Evolutionary conservation across 2,329 filamentous ascomycete species (phyloP).

Genomic region (Esteya vermicola): DNA sequence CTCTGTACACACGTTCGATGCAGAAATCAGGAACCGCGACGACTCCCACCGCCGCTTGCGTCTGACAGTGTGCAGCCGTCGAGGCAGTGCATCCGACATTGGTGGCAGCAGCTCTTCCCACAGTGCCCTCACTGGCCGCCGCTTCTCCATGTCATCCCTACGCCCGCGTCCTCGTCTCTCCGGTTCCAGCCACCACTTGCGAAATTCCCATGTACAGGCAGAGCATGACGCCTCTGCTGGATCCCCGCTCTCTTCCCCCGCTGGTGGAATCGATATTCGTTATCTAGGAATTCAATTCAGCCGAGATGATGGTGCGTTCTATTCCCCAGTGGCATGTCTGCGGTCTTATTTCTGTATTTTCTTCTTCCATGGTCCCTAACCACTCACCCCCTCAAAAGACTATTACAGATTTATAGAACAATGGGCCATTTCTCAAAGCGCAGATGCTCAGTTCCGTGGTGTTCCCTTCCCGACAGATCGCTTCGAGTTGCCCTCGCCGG

Average conservation of each 20-base stretch:
- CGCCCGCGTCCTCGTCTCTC: slow-evolving; percentile 20
- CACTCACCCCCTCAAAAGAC: slow-evolving; percentile 22
- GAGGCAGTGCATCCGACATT: slow-evolving; percentile 24
- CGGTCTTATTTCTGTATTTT: slow-evolving; percentile 1
- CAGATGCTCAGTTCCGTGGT: slow-evolving; percentile 30
- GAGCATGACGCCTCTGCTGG: slow-evolving; percentile 1
- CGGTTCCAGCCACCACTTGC: slow-evolving; percentile 9
- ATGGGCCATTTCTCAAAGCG: slow-evolving; percentile 30
- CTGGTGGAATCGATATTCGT: slow-evolving; percentile 24
- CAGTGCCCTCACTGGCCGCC: slow-evolving; percentile 12
- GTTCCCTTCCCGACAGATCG: slow-evolving; percentile 30
- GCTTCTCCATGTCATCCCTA: slow-evolving; percentile 29
- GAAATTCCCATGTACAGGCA: too few relatives aligned
- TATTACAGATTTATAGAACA: slow-evolving; percentile 30
- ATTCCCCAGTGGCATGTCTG: not conserved
- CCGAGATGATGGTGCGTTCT: slow-evolving; percentile 26
- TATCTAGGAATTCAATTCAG: slow-evolving; percentile 37
- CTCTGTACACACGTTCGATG: slow-evolving; percentile 30
- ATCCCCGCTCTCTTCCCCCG: slow-evolving; percentile 10
- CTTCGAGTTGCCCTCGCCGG: slow-evolving; percentile 31
- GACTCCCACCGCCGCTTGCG: slow-evolving; percentile 30
- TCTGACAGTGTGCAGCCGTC: slow-evolving; percentile 24
- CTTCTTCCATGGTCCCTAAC: too few relatives aligned
- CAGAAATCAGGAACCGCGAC: slow-evolving; percentile 29
- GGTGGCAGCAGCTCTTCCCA: not conserved